Conservation (phyloP, 371 early-diverging fungal species). For the Dichotomocladium elegans region DNA sequence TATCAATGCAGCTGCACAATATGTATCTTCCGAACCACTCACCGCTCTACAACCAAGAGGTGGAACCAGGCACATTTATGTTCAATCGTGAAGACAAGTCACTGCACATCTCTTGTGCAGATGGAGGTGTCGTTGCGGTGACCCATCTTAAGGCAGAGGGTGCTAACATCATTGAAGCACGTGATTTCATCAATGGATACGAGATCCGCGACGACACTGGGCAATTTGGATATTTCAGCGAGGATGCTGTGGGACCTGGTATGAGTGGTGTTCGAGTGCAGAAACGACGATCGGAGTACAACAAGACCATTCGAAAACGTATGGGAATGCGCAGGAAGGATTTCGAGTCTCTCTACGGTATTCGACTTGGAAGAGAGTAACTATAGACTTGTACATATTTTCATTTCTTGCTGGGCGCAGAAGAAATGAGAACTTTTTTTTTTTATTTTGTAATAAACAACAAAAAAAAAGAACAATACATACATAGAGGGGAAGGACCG, state of each 20-base stretch:
- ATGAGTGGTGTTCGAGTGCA: conserved; percentile 15
- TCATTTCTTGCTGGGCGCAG: too few relatives aligned
- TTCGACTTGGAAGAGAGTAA: too few relatives aligned
- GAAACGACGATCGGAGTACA: conserved; percentile 16
- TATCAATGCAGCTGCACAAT: conserved; percentile 23
- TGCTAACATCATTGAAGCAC: conserved; percentile 52
- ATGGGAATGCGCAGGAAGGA: conserved; percentile 18
- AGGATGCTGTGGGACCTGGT: conserved; percentile 9
- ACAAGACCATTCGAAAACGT: conserved; percentile 19
- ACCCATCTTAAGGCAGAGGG: conserved; percentile 55
- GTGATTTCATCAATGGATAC: conserved; percentile 78
- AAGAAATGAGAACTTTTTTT: too few relatives aligned
- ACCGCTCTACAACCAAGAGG: conserved; percentile 5
- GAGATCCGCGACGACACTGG: conserved; percentile 31
- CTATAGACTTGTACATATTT: too few relatives aligned
- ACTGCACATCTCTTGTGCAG: conserved; percentile 40
- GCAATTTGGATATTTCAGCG: conserved; percentile 21
- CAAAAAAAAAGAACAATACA: too few relatives aligned
- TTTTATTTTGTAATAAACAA: too few relatives aligned
- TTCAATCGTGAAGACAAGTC: conserved; percentile 31
- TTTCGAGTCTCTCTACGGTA: conserved; percentile 5
- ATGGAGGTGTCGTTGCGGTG: conserved; percentile 40
- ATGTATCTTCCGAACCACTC: conserved; percentile 17
- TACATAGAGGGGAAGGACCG: too few relatives aligned
- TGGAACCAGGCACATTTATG: conserved; percentile 49